phyloP scores from a whole-genome alignment of 805 yeast species.

The Grigorovia jiainica region DNA sequence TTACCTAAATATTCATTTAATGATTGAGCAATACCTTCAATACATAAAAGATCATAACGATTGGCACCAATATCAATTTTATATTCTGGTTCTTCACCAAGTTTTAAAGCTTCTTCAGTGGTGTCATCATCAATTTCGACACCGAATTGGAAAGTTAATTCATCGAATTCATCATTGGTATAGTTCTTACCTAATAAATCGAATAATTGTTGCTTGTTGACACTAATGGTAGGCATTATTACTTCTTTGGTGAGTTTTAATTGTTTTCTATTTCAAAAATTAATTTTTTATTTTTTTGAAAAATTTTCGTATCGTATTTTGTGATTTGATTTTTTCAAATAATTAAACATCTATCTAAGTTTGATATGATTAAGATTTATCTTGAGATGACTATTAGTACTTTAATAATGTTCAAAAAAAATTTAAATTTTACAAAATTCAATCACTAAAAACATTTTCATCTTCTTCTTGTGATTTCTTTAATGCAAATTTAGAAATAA shows the following conservation, averaged over 20 bases:
- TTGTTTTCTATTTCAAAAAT: background rate
- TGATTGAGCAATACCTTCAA: slow-evolving; percentile 96
- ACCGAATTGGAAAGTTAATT: slow-evolving; percentile 94
- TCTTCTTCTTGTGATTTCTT: slow-evolving; percentile 25
- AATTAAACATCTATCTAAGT: no score
- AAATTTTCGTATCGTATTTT: background rate
- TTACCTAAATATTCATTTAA: slow-evolving; percentile 82
- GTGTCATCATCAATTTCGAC: slow-evolving; percentile 97
- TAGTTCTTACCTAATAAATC: slow-evolving; percentile 60
- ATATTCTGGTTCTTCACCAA: slow-evolving; percentile 70
- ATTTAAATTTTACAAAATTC: no score
- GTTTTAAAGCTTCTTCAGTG: slow-evolving; percentile 44
- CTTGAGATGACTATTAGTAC: no score
- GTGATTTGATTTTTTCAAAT: background rate
- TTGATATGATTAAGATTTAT: no score
- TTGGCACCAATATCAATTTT: slow-evolving; percentile 97
- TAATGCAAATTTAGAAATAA: slow-evolving; percentile 25
- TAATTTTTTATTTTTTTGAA: background rate
- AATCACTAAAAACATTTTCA: slow-evolving; percentile 27
- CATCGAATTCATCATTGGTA: slow-evolving; percentile 90
- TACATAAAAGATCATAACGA: slow-evolving; percentile 95
- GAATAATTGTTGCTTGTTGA: slow-evolving; percentile 88
- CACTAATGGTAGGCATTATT: slow-evolving; percentile 90
- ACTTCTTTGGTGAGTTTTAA: background rate
- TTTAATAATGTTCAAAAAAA: no score